Evolutionary conservation across 345 rosid species (phyloP).

Genomic region (Eucalyptus cloeziana): DNA sequence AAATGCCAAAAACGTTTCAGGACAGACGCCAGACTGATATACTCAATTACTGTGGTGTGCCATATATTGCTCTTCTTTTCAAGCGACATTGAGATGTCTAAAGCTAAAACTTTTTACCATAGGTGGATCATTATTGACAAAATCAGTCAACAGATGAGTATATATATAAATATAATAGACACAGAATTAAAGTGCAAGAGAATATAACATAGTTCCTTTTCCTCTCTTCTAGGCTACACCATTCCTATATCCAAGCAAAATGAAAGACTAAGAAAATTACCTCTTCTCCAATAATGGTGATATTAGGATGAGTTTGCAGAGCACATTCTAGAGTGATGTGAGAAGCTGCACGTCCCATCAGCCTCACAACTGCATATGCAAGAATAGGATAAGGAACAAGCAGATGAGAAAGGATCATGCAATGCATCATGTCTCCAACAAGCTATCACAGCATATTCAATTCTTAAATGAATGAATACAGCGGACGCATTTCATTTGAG

Average conservation of each 20-base stretch:
- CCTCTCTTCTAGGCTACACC: not conserved
- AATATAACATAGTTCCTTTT: not conserved
- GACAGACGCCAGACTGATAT: not conserved
- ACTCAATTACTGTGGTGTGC: not conserved
- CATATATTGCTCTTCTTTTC: not conserved
- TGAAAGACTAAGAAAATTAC: slow-evolving; percentile 10
- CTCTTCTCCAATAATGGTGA: slow-evolving; percentile 97
- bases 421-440: not conserved
- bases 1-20: not conserved
- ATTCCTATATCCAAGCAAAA: not conserved
- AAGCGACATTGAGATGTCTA: not conserved
- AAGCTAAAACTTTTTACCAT: not conserved
- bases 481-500: not conserved
- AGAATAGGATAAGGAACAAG: not conserved
- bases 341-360: slow-evolving; percentile 99
- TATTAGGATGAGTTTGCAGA: slow-evolving; percentile 93
- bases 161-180: not conserved
- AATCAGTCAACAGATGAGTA: not conserved
- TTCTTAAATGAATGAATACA: not conserved
- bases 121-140: not conserved
- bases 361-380: slow-evolving; percentile 64
- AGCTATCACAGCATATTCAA: not conserved
- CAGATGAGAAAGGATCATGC: not conserved
- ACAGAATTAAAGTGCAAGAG: not conserved
- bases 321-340: slow-evolving; percentile 98